Conservation (phyloP, 2,329 filamentous ascomycete species). For the Shiraia bambusicola region DNA sequence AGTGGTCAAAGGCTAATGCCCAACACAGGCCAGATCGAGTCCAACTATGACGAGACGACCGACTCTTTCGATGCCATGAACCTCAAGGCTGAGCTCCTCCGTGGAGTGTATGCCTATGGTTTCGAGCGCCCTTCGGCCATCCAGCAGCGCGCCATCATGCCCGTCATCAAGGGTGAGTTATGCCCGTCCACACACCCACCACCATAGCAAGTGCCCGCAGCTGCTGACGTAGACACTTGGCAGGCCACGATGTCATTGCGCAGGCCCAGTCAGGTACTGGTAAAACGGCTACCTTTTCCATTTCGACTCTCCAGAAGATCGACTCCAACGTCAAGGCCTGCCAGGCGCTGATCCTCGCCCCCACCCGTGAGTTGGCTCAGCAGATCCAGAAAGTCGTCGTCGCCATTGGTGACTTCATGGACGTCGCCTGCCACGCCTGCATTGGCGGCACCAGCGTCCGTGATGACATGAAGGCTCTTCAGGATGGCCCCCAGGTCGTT, state of each 20-base stretch:
- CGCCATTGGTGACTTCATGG: conserved; percentile 99
- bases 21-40: conserved; percentile 90
- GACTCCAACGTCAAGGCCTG: conserved; percentile 92
- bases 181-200: conserved; percentile 4
- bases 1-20: conserved; percentile 17
- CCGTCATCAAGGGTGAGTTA: conserved; percentile 92
- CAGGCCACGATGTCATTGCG: conserved; percentile 95
- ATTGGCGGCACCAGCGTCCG: conserved; percentile 98
- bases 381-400: conserved; percentile 99
- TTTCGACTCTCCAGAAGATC: conserved; percentile 98
- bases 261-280: conserved; percentile 99
- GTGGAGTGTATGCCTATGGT: conserved; percentile 99
- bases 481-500: conserved; percentile 94
- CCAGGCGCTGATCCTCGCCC: conserved; percentile 97
- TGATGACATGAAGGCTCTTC: conserved; percentile 97
- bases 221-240: conserved; percentile 22
- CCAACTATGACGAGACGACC: conserved; percentile 99
- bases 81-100: conserved; percentile 94
- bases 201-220: conserved; percentile 5
- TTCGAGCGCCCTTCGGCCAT: conserved; percentile 99
- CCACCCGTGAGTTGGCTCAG: conserved; percentile 96
- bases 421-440: conserved; percentile 97
- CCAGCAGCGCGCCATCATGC: conserved; percentile 99
- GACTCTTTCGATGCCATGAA: conserved; percentile 99
- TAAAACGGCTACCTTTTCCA: conserved; percentile 99